Percentiles rank a stretch among this genome's conserved stretches.
Evolutionary conservation across 1,139 yeast species (phyloP).

Genomic region (Spathaspora jeffriesii): DNA sequence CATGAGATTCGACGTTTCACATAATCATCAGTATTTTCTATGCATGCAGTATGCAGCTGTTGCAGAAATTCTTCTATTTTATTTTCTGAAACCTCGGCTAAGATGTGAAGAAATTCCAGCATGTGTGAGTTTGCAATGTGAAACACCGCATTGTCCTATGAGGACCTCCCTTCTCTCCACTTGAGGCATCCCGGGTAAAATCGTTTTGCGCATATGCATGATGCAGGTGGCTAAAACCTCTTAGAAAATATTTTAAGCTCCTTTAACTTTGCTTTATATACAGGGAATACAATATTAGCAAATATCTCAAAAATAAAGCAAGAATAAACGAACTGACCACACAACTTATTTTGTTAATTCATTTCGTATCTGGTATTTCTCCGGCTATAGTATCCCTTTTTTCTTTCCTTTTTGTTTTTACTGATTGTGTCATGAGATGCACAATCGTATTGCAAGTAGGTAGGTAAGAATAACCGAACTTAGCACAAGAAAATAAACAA

Average conservation of each 20-base stretch:
- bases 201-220: background rate
- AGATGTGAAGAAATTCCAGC: background rate
- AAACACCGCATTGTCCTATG: background rate
- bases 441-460: background rate
- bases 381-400: background rate
- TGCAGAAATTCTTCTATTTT: background rate
- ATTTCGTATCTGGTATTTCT: background rate
- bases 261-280: background rate
- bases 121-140: background rate
- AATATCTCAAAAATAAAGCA: background rate
- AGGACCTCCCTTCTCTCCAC: background rate
- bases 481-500: background rate
- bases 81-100: background rate
- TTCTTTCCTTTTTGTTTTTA: background rate
- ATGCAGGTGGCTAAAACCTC: background rate
- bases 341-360: background rate
- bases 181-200: background rate
- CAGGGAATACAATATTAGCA: background rate
- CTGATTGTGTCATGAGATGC: background rate
- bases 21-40: background rate
- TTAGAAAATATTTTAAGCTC: background rate
- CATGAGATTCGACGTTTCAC: conserved; percentile 1
- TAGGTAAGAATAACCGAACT: background rate
- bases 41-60: conserved; percentile 2
- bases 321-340: background rate